Conservation (phyloP, 78 protist species). For the Dictyostelium firmibasis region DNA sequence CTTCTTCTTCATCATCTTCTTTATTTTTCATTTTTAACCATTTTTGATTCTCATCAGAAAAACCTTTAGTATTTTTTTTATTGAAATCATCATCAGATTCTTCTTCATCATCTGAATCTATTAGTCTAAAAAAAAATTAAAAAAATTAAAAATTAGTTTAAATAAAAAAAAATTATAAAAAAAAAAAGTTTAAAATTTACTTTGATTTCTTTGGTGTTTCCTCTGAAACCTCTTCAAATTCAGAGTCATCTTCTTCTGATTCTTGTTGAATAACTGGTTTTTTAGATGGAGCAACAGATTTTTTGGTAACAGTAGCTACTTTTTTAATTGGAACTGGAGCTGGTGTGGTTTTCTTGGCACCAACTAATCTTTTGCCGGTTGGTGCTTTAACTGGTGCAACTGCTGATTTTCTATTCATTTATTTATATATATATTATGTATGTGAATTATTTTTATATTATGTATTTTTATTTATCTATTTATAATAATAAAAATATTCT, state of each 20-base stretch:
- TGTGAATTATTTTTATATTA: too few relatives aligned
- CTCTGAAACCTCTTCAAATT: background rate
- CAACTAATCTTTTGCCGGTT: constrained; percentile 37
- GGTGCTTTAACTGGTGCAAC: background rate
- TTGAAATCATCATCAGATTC: constrained; percentile 40
- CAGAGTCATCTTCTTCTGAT: background rate
- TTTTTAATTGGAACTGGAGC: background rate
- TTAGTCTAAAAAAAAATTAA: background rate
- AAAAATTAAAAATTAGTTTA: background rate
- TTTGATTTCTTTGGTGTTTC: background rate
- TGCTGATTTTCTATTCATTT: background rate
- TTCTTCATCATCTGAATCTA: constrained; percentile 37
- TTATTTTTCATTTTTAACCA: constrained; percentile 33
- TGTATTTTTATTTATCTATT: background rate
- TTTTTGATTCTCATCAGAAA: constrained; percentile 69
- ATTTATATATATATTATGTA: background rate
- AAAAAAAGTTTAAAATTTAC: background rate
- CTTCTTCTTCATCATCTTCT: constrained; percentile 65
- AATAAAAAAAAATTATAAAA: background rate
- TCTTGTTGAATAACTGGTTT: constrained; percentile 4
- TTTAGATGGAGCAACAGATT: background rate
- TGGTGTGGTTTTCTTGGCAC: constrained; percentile 27
- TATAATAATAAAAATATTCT: background rate
- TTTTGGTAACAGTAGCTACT: background rate
- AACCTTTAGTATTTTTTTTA: constrained; percentile 1